A percentile compares a stretch with the other conserved stretches of the same genome.
Conservation (phyloP, 148 eudicot species). For the Talinum fruticosum region DNA sequence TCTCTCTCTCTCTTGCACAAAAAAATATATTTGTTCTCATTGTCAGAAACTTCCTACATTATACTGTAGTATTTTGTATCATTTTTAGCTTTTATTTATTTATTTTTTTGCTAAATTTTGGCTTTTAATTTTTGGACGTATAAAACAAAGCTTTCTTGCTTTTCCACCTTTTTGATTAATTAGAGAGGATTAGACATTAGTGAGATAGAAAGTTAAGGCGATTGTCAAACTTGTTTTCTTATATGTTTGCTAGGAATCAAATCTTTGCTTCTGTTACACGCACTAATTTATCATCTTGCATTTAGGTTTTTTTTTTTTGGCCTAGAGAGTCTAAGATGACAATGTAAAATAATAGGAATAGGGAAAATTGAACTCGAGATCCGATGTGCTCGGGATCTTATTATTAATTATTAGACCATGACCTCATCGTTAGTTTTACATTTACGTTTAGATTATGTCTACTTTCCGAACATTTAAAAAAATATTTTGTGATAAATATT, state of each 20-base stretch:
- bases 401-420: too few relatives aligned
- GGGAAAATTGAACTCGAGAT: too few relatives aligned
- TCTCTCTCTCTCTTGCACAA: slow-evolving; percentile 7
- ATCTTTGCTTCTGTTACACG: slow-evolving; percentile 19
- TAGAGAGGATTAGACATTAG: slow-evolving; percentile 5
- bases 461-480: too few relatives aligned
- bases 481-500: too few relatives aligned
- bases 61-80: not conserved
- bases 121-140: slow-evolving; percentile 8
- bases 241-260: slow-evolving; percentile 14
- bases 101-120: too few relatives aligned
- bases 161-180: slow-evolving; percentile 19
- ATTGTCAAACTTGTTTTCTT: slow-evolving; percentile 32
- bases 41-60: slow-evolving; percentile 31
- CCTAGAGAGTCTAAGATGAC: too few relatives aligned
- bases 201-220: slow-evolving; percentile 19
- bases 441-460: too few relatives aligned
- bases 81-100: too few relatives aligned
- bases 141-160: slow-evolving; percentile 31
- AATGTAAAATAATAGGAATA: too few relatives aligned
- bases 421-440: too few relatives aligned
- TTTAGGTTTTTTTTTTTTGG: not conserved
- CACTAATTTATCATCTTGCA: not conserved
- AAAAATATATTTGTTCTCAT: slow-evolving; percentile 6
- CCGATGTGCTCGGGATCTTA: too few relatives aligned